Base-by-base conservation (phyloP, 2,329 filamentous ascomycete species). In the Claviceps africana region DNA sequence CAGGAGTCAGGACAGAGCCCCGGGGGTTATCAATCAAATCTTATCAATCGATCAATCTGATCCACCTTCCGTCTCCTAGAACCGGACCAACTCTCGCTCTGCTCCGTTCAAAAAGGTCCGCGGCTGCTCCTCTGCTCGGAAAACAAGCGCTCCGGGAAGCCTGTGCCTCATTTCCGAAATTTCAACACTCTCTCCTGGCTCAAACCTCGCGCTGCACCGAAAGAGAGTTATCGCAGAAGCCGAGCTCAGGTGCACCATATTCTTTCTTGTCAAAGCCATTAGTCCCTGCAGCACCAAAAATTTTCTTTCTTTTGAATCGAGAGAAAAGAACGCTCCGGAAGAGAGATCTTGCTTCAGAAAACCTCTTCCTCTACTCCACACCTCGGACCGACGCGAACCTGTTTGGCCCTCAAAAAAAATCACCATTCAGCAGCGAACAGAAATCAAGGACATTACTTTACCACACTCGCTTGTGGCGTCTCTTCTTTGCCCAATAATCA, bases 11-110 rank as follows among this genome's bases (percentile, higher is more conserved):
- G 30, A 33, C 2, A 25, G 22, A n/a, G 42, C 21, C 22, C 17
- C 25, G 10, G 25, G 10, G 56, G 66, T 70, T 69, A 70, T 70
- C 67, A 70, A 70, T 70, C 67, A 63, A 66, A 72, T 72, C 70
- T 72, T 71, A 72, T 72, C 70, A 72, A 72, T 72, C 70, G 61
- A 63, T 71, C 70, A 64, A 21, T n/a, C 17, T 21, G 64, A 59
- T 51, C 52, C 64, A 64, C 61, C 55, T 57, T 58, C 15, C 52
- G 53, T 60, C 62, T 67, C 63, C 62, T 65, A 58, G 58, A 59
- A 65, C 65, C 63, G 61, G 63, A 64, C 63, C 61, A 64, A 28
- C 25, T 22, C 35, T 9, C 10, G 31, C 35, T 19, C 47, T 47
- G 45, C 46, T 30, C 50, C 47, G 21, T 48, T 55, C 44, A 52